Percentiles rank a stretch among this genome's conserved stretches.
These are phyloP conservation scores for Ascobolus immersus DNA, from an alignment of 495 filamentous ascomycete species.

Conservation along the genomic window DNA sequence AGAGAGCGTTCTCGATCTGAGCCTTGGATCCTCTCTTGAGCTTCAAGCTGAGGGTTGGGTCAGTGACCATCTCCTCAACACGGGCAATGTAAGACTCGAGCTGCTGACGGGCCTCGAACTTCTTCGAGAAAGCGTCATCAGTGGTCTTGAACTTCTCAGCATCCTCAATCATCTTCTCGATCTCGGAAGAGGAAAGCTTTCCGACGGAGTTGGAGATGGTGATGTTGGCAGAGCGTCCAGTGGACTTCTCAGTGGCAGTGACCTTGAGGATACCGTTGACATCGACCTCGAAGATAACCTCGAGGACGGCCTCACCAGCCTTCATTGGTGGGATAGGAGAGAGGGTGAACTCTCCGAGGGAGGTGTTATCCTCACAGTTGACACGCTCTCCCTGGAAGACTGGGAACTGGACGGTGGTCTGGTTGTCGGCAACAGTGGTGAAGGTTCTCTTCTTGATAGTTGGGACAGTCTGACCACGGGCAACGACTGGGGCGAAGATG, in stretches of 20 bases:
- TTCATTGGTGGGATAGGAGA: slow-evolving; percentile 93
- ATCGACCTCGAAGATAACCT: slow-evolving; percentile 97
- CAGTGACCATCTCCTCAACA: slow-evolving; percentile 94
- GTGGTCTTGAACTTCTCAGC: slow-evolving; percentile 96
- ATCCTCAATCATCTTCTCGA: slow-evolving; percentile 89
- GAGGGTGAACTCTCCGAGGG: slow-evolving; percentile 92
- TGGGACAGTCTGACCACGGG: slow-evolving; percentile 75
- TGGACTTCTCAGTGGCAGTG: slow-evolving; percentile 97
- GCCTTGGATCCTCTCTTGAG: slow-evolving; percentile 98
- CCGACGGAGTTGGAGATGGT: slow-evolving; percentile 99
- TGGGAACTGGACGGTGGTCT: slow-evolving; percentile 92
- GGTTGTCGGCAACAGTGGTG: slow-evolving; percentile 91
- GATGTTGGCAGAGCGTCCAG: slow-evolving; percentile 93
- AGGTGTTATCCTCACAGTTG: slow-evolving; percentile 99
- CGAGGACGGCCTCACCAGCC: slow-evolving; percentile 89
- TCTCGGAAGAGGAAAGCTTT: slow-evolving; percentile 84
- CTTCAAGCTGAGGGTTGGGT: slow-evolving; percentile 86
- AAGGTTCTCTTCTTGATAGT: slow-evolving; percentile 89
- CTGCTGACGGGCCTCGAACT: slow-evolving; percentile 93
- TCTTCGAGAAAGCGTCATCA: slow-evolving; percentile 97
- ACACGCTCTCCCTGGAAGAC: slow-evolving; percentile 97
- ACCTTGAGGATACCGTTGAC: slow-evolving; percentile 99
- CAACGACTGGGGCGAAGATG: slow-evolving; percentile 92
- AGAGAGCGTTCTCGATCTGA: slow-evolving; percentile 87
- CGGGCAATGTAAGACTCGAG: slow-evolving; percentile 97